A percentile compares a stretch with the other conserved stretches of the same genome.
Conservation (phyloP, 345 rosid species). For the Cardamine chenopodiifolia region DNA sequence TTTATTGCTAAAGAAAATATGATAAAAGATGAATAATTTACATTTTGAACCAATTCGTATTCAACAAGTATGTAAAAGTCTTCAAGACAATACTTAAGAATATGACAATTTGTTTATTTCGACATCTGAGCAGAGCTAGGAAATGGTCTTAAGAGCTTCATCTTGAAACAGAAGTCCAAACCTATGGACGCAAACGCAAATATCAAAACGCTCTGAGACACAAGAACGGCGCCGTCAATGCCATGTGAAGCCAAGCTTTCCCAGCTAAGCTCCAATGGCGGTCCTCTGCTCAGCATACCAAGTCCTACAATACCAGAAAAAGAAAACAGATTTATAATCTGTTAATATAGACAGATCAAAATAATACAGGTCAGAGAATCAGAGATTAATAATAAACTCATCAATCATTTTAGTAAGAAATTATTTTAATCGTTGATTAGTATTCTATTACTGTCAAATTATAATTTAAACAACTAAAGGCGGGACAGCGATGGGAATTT, state of each 20-base stretch:
- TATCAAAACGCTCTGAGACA: conserved; percentile 44
- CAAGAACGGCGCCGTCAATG: conserved; percentile 39
- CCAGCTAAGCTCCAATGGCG: conserved; percentile 60
- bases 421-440: conserved; percentile 21
- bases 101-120: neutral
- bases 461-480: conserved; percentile 18
- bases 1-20: neutral
- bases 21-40: neutral
- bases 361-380: conserved; percentile 29
- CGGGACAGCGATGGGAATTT: conserved; percentile 24
- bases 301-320: conserved; percentile 56
- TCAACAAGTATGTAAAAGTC: neutral
- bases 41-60: neutral
- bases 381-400: conserved; percentile 22
- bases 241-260: conserved; percentile 44
- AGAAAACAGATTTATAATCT: neutral
- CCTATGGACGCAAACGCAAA: conserved; percentile 43
- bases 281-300: conserved; percentile 59
- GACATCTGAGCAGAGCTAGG: conserved; percentile 33
- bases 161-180: conserved; percentile 41
- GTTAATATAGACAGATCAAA: conserved; percentile 20
- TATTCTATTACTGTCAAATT: conserved; percentile 26
- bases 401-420: conserved; percentile 13
- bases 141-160: conserved; percentile 39
- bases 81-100: no score